Base-by-base conservation (phyloP, 768 basidiomycete species). In the Leucocoprinus birnbaumii region DNA sequence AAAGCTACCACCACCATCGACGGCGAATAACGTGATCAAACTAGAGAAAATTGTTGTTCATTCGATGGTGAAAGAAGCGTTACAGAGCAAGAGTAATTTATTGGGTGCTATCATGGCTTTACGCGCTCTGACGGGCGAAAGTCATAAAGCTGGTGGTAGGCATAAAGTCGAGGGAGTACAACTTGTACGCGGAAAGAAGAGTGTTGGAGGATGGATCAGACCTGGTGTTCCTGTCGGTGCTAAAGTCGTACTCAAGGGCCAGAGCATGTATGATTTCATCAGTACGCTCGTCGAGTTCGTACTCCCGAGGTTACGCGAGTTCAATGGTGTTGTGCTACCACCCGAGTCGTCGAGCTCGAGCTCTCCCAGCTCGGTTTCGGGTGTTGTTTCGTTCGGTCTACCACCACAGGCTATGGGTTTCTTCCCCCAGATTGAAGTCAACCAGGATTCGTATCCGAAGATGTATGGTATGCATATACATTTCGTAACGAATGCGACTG, bases 351-450 rank as follows among this genome's bases (percentile, higher is more conserved):
- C 82, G n/a, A 85, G 81, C 35, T 73, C 81, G 40, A 82, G 86
- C 59, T 88, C 86, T 1, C 86, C 91, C 1, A 85, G 83, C 52
- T 84, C 86, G 0, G 89, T 91, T 1, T 80, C 89, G 0, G 95
- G 97, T 48, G 92, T 96, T 18, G 90, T 98, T 48, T 84, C 86
- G 2, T 87, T 98, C 62, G 96, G 96, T 46, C 77, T 99, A 2
- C 84, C 89, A 0, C 85, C 92, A 1, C 71, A 76, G 3, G 93
- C 95, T 0, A 87, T 99, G 80, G 85, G 80, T 6, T 79, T 95
- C 62, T 99, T 98, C 77, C 96, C 96, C 1, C 91, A 96, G 72
- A 89, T 98, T 54, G 96, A 98, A 73, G 87, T 94, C 69, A 97
- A 97, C 67, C 70, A 89, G 41, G 95, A 98, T 64, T 72, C 89